Conservation (phyloP, 73 alveolate genomes). For the Tetrahymena borealis region DNA sequence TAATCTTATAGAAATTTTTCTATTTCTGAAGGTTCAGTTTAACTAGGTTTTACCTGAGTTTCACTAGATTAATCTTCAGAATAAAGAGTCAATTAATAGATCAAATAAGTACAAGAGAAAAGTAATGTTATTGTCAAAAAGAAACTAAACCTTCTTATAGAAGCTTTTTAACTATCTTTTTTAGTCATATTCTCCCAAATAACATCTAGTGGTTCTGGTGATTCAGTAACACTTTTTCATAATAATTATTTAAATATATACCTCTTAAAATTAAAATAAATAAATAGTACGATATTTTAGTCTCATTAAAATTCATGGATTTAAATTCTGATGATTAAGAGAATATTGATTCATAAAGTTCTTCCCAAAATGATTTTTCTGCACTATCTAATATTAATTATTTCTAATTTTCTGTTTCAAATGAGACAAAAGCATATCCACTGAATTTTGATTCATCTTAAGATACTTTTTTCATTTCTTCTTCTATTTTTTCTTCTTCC, state of each 20-base stretch:
- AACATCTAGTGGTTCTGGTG: constrained; percentile 53
- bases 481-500: background rate
- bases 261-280: background rate
- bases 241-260: background rate
- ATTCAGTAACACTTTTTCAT: constrained; percentile 11
- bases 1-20: background rate
- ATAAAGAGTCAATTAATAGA: background rate
- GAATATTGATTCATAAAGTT: background rate
- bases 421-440: constrained; percentile 28
- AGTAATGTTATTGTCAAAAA: constrained; percentile 15
- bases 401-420: constrained; percentile 11
- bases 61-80: background rate
- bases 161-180: background rate
- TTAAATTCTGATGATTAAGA: constrained; percentile 1
- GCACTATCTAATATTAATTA: constrained; percentile 2
- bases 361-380: background rate
- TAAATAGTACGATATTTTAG: background rate
- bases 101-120: background rate
- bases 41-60: background rate
- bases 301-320: background rate
- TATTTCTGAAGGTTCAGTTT: background rate
- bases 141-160: background rate
- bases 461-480: background rate
- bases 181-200: constrained; percentile 23
- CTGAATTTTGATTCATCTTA: background rate